These are phyloP conservation scores for Cucurbita argyrosperma DNA, from an alignment of 306 rosid genomes.

Conservation along the genomic window DNA sequence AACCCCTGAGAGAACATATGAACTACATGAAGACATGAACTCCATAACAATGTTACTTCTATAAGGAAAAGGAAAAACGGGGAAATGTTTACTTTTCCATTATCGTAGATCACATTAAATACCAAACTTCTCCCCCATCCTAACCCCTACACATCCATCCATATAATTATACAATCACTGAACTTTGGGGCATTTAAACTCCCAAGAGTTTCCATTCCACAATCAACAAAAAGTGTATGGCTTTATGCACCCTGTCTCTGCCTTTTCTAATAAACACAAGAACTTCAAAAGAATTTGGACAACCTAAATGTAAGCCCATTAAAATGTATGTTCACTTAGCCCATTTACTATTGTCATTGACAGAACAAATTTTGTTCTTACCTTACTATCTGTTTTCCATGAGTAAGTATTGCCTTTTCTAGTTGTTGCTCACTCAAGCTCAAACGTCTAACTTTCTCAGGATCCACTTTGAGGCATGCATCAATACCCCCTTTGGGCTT, in stretches of 20 bases:
- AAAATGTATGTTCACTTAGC: neutral
- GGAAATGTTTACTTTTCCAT: neutral
- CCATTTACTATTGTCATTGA: neutral
- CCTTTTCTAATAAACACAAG: neutral
- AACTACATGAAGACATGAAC: neutral
- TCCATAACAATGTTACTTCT: neutral
- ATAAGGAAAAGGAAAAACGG: neutral
- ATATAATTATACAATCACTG: neutral
- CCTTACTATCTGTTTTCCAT: conserved; percentile 75
- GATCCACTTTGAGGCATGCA: conserved; percentile 69
- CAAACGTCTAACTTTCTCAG: conserved; percentile 70
- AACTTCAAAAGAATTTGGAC: neutral
- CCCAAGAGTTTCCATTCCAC: neutral
- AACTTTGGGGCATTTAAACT: neutral
- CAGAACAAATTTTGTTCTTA: conserved; percentile 7
- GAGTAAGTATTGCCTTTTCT: conserved; percentile 50
- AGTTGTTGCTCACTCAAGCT: conserved; percentile 96
- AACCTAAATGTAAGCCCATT: neutral
- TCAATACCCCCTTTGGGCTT: conserved; percentile 85
- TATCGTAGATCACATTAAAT: neutral
- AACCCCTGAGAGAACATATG: neutral
- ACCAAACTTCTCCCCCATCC: neutral
- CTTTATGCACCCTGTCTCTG: neutral
- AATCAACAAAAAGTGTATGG: neutral
- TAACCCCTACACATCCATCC: neutral